phyloP scores from a whole-genome alignment of 2,329 filamentous ascomycete genomes.

The Botrytis deweyae region DNA sequence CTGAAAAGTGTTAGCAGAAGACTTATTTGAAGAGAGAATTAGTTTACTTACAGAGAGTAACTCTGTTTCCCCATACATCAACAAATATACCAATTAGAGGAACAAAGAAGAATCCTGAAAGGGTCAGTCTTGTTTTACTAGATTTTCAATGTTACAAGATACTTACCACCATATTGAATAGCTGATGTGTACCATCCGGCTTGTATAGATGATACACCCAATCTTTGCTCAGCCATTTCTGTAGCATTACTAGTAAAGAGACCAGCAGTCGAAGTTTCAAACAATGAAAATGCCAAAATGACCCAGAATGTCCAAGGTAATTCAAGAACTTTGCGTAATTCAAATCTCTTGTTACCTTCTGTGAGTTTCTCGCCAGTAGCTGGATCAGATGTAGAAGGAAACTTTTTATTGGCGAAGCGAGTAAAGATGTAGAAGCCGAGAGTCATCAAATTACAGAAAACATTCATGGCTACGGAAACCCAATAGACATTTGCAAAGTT shows the following conservation, averaged over 20 bases:
- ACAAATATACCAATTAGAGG: conserved; percentile 47
- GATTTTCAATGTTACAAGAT: neutral
- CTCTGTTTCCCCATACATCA: conserved; percentile 54
- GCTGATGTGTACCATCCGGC: conserved; percentile 62
- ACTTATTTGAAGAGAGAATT: rapidly evolving
- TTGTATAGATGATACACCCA: conserved; percentile 52
- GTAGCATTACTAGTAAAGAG: conserved; percentile 60
- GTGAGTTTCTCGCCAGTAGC: conserved; percentile 60
- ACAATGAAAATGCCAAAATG: conserved; percentile 54
- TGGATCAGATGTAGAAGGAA: conserved; percentile 43
- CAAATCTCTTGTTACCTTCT: conserved; percentile 58
- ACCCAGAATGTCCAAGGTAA: conserved; percentile 62
- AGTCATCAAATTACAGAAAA: conserved; percentile 59
- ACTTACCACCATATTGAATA: conserved; percentile 50
- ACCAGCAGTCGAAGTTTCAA: conserved; percentile 55
- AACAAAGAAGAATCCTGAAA: conserved; percentile 55
- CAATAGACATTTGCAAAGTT: conserved; percentile 63
- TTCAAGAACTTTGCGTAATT: conserved; percentile 54
- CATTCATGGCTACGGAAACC: conserved; percentile 61
- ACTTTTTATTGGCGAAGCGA: conserved; percentile 40
- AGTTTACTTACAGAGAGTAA: conserved; percentile 44
- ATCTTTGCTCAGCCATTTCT: conserved; percentile 59
- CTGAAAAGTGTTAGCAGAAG: conserved; percentile 22
- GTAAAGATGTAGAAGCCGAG: conserved; percentile 56
- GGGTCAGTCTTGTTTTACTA: neutral